Evolutionary conservation across 805 yeast species (phyloP).

Genomic region (Ogataea thermomethanolica): DNA sequence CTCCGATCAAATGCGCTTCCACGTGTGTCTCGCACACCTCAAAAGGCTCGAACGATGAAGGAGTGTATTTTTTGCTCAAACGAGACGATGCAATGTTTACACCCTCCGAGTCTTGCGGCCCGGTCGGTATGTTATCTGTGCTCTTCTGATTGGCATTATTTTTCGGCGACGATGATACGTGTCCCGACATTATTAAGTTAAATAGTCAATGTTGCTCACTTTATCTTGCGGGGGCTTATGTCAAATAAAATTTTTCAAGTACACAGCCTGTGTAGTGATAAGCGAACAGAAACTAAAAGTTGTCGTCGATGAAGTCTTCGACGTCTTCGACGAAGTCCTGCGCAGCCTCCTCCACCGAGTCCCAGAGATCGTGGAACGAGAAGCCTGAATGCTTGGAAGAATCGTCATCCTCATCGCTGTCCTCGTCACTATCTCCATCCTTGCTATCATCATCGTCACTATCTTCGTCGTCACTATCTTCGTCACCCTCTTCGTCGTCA

Average conservation of each 20-base stretch:
- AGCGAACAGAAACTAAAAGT: neutral
- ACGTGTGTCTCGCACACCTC: neutral
- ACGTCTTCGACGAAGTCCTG: conserved; percentile 27
- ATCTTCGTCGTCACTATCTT: conserved; percentile 17
- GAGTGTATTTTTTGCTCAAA: conserved; percentile 3
- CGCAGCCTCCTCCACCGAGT: conserved; percentile 20
- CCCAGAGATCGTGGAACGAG: conserved; percentile 17
- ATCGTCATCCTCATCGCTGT: conserved; percentile 13
- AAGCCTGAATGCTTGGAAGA: conserved; percentile 11
- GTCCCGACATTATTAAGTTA: no score
- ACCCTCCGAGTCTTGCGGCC: conserved; percentile 10
- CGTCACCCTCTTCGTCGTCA: conserved; percentile 14
- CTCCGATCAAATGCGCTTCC: conserved; percentile 6
- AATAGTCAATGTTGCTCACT: neutral
- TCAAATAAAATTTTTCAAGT: conserved; percentile 7
- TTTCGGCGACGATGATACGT: no score
- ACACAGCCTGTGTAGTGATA: conserved; percentile 4
- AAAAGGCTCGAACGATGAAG: conserved; percentile 11
- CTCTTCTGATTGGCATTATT: no score
- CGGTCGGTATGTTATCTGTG: no score
- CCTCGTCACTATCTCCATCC: conserved; percentile 19
- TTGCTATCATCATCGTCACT: conserved; percentile 17
- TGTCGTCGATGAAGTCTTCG: conserved; percentile 22
- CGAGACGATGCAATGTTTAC: conserved; percentile 15
- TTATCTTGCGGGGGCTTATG: conserved; percentile 3